A percentile compares a stretch with the other conserved stretches of the same genome.
These are phyloP conservation scores for Firmiana major DNA, from an alignment of 345 rosid species.

Conservation along the genomic window DNA sequence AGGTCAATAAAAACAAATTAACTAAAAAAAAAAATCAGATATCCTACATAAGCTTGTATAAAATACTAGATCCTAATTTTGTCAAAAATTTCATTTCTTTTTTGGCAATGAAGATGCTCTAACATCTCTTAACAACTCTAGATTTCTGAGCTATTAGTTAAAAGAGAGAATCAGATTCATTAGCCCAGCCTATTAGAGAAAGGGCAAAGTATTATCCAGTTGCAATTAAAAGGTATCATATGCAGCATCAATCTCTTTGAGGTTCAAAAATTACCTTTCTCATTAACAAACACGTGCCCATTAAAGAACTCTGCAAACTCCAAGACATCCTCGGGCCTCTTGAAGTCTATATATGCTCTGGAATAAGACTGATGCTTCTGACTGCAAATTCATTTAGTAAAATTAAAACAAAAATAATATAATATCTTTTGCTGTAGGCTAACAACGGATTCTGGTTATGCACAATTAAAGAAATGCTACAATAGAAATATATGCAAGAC, in stretches of 20 bases:
- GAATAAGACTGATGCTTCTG: conserved; percentile 54
- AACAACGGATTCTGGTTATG: not conserved
- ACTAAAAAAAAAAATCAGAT: not conserved
- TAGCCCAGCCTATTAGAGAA: not conserved
- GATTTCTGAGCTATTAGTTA: not conserved
- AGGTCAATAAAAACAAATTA: not conserved
- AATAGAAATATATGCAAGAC: not conserved
- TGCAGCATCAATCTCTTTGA: not conserved
- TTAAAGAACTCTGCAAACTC: conserved; percentile 74
- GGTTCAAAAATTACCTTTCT: conserved; percentile 53
- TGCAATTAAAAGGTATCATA: not conserved
- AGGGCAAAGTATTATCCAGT: not conserved
- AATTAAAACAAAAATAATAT: conserved; percentile 5
- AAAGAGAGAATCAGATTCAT: not conserved
- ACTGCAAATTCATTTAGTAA: conserved; percentile 41
- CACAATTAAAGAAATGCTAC: not conserved
- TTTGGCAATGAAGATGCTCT: not conserved
- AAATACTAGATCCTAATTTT: not conserved
- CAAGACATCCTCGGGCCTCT: conserved; percentile 54
- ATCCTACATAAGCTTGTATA: not conserved
- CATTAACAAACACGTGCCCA: conserved; percentile 70
- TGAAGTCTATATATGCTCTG: conserved; percentile 68
- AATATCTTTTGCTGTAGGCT: not conserved
- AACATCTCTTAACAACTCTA: not conserved
- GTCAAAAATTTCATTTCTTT: not conserved